Percentiles rank a stretch among this genome's conserved stretches.
phyloP scores from a whole-genome alignment of 306 rosid species.

The Fragaria nilgerrensis region DNA sequence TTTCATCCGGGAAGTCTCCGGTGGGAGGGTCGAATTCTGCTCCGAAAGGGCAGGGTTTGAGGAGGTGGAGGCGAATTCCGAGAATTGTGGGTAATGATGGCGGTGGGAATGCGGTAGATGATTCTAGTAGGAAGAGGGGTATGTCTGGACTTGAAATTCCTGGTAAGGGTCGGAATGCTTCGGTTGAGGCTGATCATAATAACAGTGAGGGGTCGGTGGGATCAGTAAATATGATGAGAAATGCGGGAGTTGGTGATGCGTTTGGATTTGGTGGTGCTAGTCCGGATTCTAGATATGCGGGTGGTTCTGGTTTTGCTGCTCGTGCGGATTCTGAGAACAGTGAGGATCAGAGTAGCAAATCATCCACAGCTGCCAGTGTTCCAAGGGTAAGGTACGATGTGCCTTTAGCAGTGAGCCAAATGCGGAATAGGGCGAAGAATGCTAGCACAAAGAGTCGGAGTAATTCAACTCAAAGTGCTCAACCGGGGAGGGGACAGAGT shows the following conservation, averaged over 20 bases:
- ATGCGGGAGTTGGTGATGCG: slow-evolving; percentile 44
- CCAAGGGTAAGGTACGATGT: slow-evolving; percentile 53
- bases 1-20: slow-evolving; percentile 18
- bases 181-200: slow-evolving; percentile 44
- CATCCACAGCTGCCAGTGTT: slow-evolving; percentile 82
- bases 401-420: slow-evolving; percentile 23
- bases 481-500: slow-evolving; percentile 46
- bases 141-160: slow-evolving; percentile 47
- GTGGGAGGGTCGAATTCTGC: slow-evolving; percentile 26
- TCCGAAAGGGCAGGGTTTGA: slow-evolving; percentile 46
- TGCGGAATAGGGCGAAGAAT: slow-evolving; percentile 36
- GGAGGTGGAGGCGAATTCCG: slow-evolving; percentile 56
- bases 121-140: slow-evolving; percentile 64
- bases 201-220: slow-evolving; percentile 50
- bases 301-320: slow-evolving; percentile 62
- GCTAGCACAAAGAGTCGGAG: slow-evolving; percentile 36
- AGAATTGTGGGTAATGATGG: slow-evolving; percentile 45
- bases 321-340: slow-evolving; percentile 85
- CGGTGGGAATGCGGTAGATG: slow-evolving; percentile 29
- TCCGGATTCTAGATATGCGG: slow-evolving; percentile 63
- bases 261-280: slow-evolving; percentile 46
- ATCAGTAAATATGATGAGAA: slow-evolving; percentile 43
- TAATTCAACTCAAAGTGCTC: slow-evolving; percentile 46
- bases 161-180: slow-evolving; percentile 31
- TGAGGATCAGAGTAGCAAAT: slow-evolving; percentile 84